Base-by-base conservation (phyloP, 805 yeast genomes). In the Phaffomyces antillensis region DNA sequence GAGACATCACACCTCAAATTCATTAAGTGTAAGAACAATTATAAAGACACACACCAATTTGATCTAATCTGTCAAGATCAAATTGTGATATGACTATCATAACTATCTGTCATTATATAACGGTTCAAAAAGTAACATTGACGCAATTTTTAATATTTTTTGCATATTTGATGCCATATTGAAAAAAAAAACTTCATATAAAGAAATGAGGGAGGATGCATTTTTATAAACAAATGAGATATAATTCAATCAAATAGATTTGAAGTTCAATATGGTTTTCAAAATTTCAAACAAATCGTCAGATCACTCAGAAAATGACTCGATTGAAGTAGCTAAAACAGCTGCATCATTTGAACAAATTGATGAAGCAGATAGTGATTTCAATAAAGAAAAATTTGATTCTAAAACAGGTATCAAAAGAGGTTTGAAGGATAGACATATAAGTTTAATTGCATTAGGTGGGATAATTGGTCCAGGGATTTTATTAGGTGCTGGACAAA, bases 381-480 rank as follows among this genome's bases (percentile, higher is more conserved):
- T 32, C 15, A 25, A 43, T 4, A 52, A 44, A 20, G 53, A 51
- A 12, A 52, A 49, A 5, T 43, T 36, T 30, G 53, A 50, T 16
- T 40, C 49, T 2, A 32, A 42, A 9, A 61, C 70, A 10, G 65
- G 70, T 15, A 61, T 73, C 25, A 72, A 71, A 44, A 62, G 76
- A 49, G 73, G 66, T 8, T 60, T 76, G 24, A 76, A 75, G 49
- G 74, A 75, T 49, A 62, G 80, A 44, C 80, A 75, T 52, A 64
- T 76, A 28, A 69, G 79, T 3, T 55, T 76, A 40, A 67, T 76
- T 42, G 78, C 79, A 1, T 54, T 76, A 11, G 79, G 80, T 24
- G 82, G 83, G 34, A 72, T 78, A 37, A 75, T 78, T 49, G 84
- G 84, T 0, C 83, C 83, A 0, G 83, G 83, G 47, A 73, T 74